phyloP scores from a whole-genome alignment of 768 basidiomycete species.

The Boletus coccyginus region DNA sequence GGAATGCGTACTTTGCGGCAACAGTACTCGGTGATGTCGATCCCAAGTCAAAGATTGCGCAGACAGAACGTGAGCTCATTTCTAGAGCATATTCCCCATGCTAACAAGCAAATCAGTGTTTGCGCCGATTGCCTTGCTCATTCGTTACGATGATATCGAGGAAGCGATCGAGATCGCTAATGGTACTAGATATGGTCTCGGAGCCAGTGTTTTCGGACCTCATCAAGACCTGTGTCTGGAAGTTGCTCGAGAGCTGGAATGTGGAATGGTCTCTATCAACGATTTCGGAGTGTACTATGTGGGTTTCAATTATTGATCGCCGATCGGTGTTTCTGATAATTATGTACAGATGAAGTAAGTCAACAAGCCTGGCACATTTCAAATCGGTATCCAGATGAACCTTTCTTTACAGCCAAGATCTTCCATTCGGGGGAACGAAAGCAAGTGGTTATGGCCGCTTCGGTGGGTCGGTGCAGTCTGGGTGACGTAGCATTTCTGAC shows the following conservation, averaged over 20 bases:
- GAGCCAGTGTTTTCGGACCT: constrained; percentile 92
- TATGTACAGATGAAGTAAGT: constrained; percentile 61
- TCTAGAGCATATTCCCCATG: background rate
- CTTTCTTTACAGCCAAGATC: constrained; percentile 61
- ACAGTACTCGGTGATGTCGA: constrained; percentile 83
- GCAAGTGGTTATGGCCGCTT: constrained; percentile 92
- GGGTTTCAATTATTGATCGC: constrained; percentile 30
- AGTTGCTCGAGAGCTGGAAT: constrained; percentile 80
- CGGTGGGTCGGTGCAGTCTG: constrained; percentile 43
- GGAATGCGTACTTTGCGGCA: constrained; percentile 82
- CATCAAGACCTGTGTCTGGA: constrained; percentile 73
- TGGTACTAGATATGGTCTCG: constrained; percentile 83
- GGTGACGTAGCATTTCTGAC: constrained; percentile 7
- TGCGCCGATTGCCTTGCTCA: constrained; percentile 85
- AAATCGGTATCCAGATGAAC: background rate
- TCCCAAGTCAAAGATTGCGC: constrained; percentile 70
- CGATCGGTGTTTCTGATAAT: constrained; percentile 14
- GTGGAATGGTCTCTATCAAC: constrained; percentile 97
- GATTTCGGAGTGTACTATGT: constrained; percentile 91
- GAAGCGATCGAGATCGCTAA: constrained; percentile 90
- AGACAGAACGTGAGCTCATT: constrained; percentile 59
- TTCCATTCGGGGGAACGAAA: constrained; percentile 95
- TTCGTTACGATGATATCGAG: constrained; percentile 79
- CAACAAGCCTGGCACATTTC: constrained; percentile 3
- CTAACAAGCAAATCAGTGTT: constrained; percentile 62